A percentile compares a stretch with the other conserved stretches of the same genome.
Evolutionary conservation across 2,329 filamentous ascomycete species (phyloP).

Genomic region (Ceratocystis ficicola): DNA sequence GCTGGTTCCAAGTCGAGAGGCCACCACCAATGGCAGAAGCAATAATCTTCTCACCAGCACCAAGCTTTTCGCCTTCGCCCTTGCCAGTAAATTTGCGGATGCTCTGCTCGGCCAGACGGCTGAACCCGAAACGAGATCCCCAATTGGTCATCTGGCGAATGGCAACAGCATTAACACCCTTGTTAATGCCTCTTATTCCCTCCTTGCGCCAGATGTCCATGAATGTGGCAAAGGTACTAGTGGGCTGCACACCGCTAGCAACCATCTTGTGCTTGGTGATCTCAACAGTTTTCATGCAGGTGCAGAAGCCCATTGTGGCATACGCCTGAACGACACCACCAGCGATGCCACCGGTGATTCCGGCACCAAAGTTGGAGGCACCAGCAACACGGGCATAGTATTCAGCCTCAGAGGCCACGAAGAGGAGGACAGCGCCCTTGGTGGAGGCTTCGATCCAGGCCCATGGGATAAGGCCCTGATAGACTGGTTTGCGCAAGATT

Average conservation of each 20-base stretch:
- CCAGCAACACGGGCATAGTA: conserved; percentile 79
- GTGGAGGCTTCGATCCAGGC: conserved; percentile 99
- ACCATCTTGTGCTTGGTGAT: conserved; percentile 98
- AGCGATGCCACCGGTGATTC: conserved; percentile 81
- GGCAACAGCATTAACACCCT: conserved; percentile 94
- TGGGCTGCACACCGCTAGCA: conserved; percentile 66
- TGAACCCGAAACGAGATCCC: conserved; percentile 91
- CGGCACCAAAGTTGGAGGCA: conserved; percentile 73
- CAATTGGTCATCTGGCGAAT: conserved; percentile 99
- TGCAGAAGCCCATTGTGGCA: conserved; percentile 99
- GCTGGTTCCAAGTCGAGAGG: conserved; percentile 96
- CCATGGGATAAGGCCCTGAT: conserved; percentile 98
- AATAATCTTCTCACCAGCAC: conserved; percentile 72
- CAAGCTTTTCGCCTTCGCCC: conserved; percentile 65
- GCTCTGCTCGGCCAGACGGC: conserved; percentile 76
- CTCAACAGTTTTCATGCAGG: conserved; percentile 99
- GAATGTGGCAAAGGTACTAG: conserved; percentile 88
- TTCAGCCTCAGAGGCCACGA: conserved; percentile 96
- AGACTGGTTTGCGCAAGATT: conserved; percentile 48
- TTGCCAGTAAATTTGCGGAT: conserved; percentile 73
- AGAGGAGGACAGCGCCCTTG: conserved; percentile 97
- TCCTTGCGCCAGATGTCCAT: conserved; percentile 94
- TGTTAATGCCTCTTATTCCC: conserved; percentile 92
- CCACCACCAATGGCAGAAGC: conserved; percentile 83
- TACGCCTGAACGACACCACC: conserved; percentile 97